Evolutionary conservation across 1,284 basidiomycete genomes (phyloP), one percentile per base, ranked within the genome.

Genomic region (Afroboletus lepidellus): DNA sequence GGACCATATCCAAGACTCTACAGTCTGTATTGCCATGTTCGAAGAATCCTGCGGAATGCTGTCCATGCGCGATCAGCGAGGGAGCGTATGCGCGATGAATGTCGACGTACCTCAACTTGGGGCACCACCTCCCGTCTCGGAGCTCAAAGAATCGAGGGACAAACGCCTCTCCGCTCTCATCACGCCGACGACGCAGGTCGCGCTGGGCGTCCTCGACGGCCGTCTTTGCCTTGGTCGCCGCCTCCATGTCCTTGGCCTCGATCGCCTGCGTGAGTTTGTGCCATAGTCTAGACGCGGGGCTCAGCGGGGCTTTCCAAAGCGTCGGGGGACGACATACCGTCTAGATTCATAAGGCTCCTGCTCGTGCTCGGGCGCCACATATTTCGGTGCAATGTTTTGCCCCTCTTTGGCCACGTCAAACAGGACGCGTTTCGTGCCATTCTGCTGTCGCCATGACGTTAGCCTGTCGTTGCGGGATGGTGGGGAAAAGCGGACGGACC

Each of bases 341-440:
- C 90, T 80, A 32, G 92, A 95, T 73, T 99, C 97, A 63, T 93
- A 90, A 18, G 81, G 80, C 64, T 97, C 93, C 69, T 99, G 97
- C 60, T 95, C 84, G 8, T 83, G 79, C 66, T 95, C 92, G 1
- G 94, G 85, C 15, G 83, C 76, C 7, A 96, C 90, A 64, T 81
- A 85, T 73, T 97, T 98, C 3, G 90, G 87, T 21, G 84, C 85
- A 11, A 90, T 75, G 53, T 84, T 84, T 61, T 83, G 73, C 27
- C 89, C 87, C 53, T 89, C 80, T 63, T 85, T 83, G 48, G 77
- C 69, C 1, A 88, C 94, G 70, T 99, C 92, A 60, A 99, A 99
- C 25, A 98, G 67, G 8, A 87, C 77, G 48, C 87, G 81, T 70
- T 82, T 90, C 65, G 85, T 74, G 21, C 86, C 85, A 30, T 79